Evolutionary conservation across 257 asterid genomes (phyloP).

Genomic region (Nicotiana tomentosiformis): DNA sequence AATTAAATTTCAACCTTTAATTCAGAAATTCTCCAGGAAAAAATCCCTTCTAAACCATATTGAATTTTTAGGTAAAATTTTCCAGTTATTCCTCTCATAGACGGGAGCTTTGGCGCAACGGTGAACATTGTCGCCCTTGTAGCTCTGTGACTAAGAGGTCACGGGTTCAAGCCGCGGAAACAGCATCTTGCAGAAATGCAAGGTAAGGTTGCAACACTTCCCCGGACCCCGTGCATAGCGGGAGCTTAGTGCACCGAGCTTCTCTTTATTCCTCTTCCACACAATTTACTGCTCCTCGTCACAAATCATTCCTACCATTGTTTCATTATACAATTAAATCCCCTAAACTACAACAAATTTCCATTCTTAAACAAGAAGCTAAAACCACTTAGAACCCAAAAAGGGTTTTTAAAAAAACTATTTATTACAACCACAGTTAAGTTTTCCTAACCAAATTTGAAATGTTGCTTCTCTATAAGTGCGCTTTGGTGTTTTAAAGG

Average conservation of each 20-base stretch:
- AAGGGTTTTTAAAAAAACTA: background rate
- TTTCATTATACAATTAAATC: background rate
- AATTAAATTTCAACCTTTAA: background rate
- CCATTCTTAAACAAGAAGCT: conserved; percentile 7
- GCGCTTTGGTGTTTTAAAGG: background rate
- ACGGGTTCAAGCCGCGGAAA: too few species aligned
- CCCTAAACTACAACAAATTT: background rate
- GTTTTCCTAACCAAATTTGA: background rate
- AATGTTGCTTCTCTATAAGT: background rate
- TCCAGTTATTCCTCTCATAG: background rate
- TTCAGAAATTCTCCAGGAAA: background rate
- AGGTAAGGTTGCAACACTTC: too few species aligned
- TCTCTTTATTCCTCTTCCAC: background rate
- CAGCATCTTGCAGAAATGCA: too few species aligned
- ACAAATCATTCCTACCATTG: background rate
- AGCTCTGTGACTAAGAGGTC: too few species aligned
- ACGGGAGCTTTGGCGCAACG: too few species aligned
- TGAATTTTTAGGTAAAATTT: background rate
- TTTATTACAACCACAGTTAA: background rate
- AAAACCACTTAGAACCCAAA: conserved; percentile 2
- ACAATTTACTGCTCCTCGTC: background rate
- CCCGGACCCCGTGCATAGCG: too few species aligned
- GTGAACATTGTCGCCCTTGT: too few species aligned
- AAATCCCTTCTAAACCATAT: background rate
- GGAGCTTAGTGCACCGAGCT: too few species aligned